Evolutionary conservation across 2,329 filamentous ascomycete species (phyloP), one percentile per base, ranked within the genome.

Genomic region (Cladosporium sp.): DNA sequence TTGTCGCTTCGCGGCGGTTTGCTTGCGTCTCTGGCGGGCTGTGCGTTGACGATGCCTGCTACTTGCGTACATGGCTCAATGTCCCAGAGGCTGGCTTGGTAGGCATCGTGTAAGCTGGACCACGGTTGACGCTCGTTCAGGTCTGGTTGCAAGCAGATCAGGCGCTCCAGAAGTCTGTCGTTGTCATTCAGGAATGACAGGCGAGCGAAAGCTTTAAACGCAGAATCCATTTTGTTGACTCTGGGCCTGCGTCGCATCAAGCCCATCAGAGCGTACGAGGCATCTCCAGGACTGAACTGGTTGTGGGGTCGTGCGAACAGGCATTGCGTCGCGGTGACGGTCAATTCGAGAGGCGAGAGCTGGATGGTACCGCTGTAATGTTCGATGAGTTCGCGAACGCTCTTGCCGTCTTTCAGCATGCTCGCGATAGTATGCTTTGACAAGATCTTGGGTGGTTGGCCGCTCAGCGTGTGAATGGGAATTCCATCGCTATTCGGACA

Each of bases 221-320:
- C 78, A 3, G 78, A 75, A 66, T 84, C 82, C 0, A 69, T 74
- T 1, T 71, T 71, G 54, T 79, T 73, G 4, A 82, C 75, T 18
- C 70, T 69, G 0, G 80, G 82, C 8, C 82, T 71, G 12, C 78
- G 74, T 7, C 80, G 74, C 2, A 80, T 68, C 11, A 84, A 75
- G 2, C 81, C 81, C 81, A 83, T 83, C 30, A 83, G 70, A 0
- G 80, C 81, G 55, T 84, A 84, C 8, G 78, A 76, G 10, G 80
- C 73, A 63, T 84, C 81, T 1, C 80, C 81, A 0, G 69, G 28
- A 21, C 52, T 55, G 52, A 32, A 55, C 11, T 30, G 28, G 30
- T 55, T 55, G 28, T 34, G 32, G 21, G 26, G 26, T 3, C 52
- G 30, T 24, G 55, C 21, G 14, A 41, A 58, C n/a, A 58, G 55